Conservation (phyloP, 1,139 yeast genomes). For the Diutina scorzettiae region DNA sequence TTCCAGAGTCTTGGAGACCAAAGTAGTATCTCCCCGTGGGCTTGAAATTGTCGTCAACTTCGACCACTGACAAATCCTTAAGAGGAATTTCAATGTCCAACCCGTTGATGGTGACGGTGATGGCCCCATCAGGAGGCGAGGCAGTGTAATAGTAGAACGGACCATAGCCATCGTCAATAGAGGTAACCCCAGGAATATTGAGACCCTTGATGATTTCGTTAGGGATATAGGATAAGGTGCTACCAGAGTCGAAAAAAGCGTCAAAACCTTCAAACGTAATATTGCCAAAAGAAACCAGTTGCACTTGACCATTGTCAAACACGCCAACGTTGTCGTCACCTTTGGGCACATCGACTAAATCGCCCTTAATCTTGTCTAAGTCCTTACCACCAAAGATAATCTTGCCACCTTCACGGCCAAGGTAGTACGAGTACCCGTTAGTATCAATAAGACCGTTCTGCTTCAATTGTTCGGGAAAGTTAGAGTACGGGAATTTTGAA, state of each 20-base stretch:
- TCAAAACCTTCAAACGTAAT: not conserved
- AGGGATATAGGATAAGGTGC: not conserved
- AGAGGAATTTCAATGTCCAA: not conserved
- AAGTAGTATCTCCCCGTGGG: not conserved
- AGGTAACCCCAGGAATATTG: too few relatives aligned
- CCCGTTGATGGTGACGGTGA: not conserved
- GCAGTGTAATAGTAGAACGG: not conserved
- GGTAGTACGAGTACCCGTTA: not conserved
- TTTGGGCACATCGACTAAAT: not conserved
- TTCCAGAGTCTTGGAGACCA: not conserved
- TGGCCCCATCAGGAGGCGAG: not conserved
- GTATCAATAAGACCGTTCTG: not conserved
- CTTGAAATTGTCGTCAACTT: not conserved
- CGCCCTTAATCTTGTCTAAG: not conserved
- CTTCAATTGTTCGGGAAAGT: not conserved
- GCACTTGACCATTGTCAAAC: not conserved
- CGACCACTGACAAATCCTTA: not conserved
- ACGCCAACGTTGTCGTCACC: not conserved
- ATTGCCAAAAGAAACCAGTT: not conserved
- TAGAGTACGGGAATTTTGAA: not conserved
- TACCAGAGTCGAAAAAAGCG: not conserved
- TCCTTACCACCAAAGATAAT: not conserved
- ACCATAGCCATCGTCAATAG: not conserved
- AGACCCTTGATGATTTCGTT: not conserved
- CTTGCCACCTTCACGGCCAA: not conserved